phyloP scores from a whole-genome alignment of 2,329 filamentous ascomycete genomes.

The Claviceps monticola region DNA sequence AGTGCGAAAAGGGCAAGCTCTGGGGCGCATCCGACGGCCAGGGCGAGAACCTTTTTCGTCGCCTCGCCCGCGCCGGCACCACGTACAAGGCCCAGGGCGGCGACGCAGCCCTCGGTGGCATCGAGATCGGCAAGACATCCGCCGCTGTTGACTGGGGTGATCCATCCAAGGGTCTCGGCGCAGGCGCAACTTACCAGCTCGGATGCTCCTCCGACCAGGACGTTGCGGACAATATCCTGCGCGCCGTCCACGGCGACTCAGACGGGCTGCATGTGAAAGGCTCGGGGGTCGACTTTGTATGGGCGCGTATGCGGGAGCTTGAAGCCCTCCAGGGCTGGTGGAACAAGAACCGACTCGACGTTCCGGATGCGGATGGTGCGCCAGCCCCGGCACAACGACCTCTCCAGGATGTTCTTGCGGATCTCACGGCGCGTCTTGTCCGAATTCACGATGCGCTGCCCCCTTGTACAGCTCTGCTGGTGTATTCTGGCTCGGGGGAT shows the following conservation, averaged over 20 bases:
- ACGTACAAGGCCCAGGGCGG: constrained; percentile 49
- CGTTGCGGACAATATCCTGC: constrained; percentile 38
- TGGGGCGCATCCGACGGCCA: constrained; percentile 74
- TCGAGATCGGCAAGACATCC: constrained; percentile 45
- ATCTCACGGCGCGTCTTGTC: constrained; percentile 34
- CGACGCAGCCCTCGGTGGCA: constrained; percentile 39
- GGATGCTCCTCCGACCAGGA: constrained; percentile 47
- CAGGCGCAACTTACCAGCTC: constrained; percentile 41
- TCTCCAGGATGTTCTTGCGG: constrained; percentile 32
- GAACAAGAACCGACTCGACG: constrained; percentile 40
- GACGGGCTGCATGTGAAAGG: constrained; percentile 42
- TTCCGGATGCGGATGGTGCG: constrained; percentile 19
- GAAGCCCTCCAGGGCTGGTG: constrained; percentile 55
- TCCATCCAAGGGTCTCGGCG: constrained; percentile 44
- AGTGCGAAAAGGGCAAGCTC: constrained; percentile 79
- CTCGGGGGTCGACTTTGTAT: constrained; percentile 53
- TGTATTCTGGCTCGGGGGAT: constrained; percentile 54
- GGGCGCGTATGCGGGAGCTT: constrained; percentile 51
- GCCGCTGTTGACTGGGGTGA: constrained; percentile 86
- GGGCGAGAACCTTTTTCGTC: constrained; percentile 79
- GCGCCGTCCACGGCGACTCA: constrained; percentile 44
- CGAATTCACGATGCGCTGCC: constrained; percentile 45
- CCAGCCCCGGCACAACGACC: constrained; percentile 15
- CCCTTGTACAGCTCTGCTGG: constrained; percentile 49
- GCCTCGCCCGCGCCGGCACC: constrained; percentile 52